These are phyloP conservation scores for Telopea speciosissima DNA, from an alignment of 177 flowering plant genomes.

Conservation along the genomic window DNA sequence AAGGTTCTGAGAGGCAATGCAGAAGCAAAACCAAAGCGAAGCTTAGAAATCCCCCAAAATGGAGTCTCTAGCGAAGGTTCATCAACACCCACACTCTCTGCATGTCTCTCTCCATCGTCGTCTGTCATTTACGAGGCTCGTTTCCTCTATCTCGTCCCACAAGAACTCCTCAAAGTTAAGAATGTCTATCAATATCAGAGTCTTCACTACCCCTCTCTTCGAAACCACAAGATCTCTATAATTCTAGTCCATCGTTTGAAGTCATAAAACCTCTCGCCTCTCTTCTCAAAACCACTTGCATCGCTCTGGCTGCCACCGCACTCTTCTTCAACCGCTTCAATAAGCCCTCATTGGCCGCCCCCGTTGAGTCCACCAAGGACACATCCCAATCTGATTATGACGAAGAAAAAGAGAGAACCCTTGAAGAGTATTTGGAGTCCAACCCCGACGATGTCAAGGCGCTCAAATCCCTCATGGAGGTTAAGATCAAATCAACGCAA, in stretches of 20 bases:
- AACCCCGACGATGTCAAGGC: constrained; percentile 44
- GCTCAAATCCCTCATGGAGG: constrained; percentile 58
- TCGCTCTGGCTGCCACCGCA: constrained; percentile 41
- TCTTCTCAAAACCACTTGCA: constrained; percentile 28
- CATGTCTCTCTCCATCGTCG: not conserved
- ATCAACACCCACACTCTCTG: not conserved
- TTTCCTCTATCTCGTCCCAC: not conserved
- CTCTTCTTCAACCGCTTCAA: constrained; percentile 42
- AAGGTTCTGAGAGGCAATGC: not conserved
- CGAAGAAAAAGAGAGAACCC: constrained; percentile 40
- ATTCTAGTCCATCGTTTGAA: not conserved
- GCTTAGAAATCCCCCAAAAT: constrained; percentile 1
- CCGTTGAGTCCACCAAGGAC: constrained; percentile 22
- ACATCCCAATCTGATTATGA: constrained; percentile 16
- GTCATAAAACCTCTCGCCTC: constrained; percentile 12
- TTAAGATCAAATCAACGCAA: constrained; percentile 46
- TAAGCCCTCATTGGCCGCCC: constrained; percentile 38
- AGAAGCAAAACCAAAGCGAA: not conserved
- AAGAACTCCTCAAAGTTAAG: not conserved
- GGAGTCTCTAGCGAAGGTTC: constrained; percentile 13
- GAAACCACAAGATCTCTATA: not conserved
- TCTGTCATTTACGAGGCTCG: constrained; percentile 12
- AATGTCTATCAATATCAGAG: not conserved
- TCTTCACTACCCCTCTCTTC: not conserved
- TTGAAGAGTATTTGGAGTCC: constrained; percentile 38